Evolutionary conservation across 768 basidiomycete species (phyloP).

Genomic region (Plicaturopsis crispa): DNA sequence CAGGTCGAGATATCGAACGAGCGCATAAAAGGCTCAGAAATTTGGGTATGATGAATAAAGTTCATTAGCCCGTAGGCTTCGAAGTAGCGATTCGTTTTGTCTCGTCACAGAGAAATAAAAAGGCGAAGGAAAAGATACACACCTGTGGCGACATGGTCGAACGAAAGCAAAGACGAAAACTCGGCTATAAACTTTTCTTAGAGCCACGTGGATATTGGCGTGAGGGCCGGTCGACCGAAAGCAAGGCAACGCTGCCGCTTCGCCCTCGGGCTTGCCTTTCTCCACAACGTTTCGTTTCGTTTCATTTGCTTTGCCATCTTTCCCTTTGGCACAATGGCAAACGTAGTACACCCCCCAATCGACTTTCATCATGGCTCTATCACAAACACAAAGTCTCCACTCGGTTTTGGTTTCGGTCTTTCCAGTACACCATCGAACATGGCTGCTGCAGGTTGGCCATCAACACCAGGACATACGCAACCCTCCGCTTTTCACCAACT

Average conservation of each 20-base stretch:
- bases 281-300: too few species aligned
- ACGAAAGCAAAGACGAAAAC: constrained; percentile 11
- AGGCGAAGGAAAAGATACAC: constrained; percentile 7
- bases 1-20: constrained; percentile 2
- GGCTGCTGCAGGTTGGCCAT: constrained; percentile 33
- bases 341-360: constrained; percentile 60
- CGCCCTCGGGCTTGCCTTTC: too few species aligned
- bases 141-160: constrained; percentile 10
- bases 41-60: constrained; percentile 77
- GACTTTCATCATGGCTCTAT: constrained; percentile 55
- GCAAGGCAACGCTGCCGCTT: too few species aligned
- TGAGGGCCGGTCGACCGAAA: constrained; percentile 31
- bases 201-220: constrained; percentile 21
- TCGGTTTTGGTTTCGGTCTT: constrained; percentile 72
- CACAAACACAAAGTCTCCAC: constrained; percentile 52
- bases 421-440: constrained; percentile 34
- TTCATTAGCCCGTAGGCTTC: constrained; percentile 69
- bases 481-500: constrained; percentile 48
- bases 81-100: constrained; percentile 81
- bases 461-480: constrained; percentile 31
- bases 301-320: constrained; percentile 11
- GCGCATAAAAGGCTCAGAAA: constrained; percentile 57
- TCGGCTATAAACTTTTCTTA: constrained; percentile 11
- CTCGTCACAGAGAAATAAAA: constrained; percentile 46
- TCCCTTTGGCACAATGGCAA: constrained; percentile 48